These are phyloP conservation scores for Syncephalis fuscata DNA, from an alignment of 371 early-diverging fungal species.

Conservation along the genomic window DNA sequence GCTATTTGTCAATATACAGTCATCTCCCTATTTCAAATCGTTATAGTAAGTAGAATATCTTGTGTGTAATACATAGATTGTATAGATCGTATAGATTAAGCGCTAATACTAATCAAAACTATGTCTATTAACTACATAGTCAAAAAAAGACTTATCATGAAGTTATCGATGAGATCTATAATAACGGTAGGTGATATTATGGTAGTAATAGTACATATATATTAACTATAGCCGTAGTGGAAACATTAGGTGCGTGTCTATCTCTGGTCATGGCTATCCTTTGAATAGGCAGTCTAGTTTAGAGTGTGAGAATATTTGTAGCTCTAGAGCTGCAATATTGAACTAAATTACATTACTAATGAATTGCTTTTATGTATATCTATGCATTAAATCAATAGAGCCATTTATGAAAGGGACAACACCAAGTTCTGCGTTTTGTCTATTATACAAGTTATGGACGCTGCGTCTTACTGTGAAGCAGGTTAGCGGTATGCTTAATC, in stretches of 20 bases:
- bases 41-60: slow-evolving; percentile 41
- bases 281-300: background rate
- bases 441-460: slow-evolving; percentile 77
- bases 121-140: slow-evolving; percentile 16
- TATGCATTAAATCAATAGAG: slow-evolving; percentile 21
- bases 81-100: no score
- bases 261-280: background rate
- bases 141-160: slow-evolving; percentile 68
- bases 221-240: background rate
- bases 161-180: slow-evolving; percentile 65
- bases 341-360: background rate
- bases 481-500: slow-evolving; percentile 54
- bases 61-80: background rate
- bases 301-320: background rate
- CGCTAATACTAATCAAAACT: no score
- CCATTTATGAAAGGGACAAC: slow-evolving; percentile 71
- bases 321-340: background rate
- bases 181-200: slow-evolving; percentile 19
- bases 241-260: background rate
- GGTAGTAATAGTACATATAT: background rate
- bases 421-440: slow-evolving; percentile 70
- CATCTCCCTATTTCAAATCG: slow-evolving; percentile 48
- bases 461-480: slow-evolving; percentile 60
- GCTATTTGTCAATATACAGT: slow-evolving; percentile 48
- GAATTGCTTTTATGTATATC: background rate